Base-by-base conservation (phyloP, 2,329 filamentous ascomycete genomes). In the Fusarium penzigii region DNA sequence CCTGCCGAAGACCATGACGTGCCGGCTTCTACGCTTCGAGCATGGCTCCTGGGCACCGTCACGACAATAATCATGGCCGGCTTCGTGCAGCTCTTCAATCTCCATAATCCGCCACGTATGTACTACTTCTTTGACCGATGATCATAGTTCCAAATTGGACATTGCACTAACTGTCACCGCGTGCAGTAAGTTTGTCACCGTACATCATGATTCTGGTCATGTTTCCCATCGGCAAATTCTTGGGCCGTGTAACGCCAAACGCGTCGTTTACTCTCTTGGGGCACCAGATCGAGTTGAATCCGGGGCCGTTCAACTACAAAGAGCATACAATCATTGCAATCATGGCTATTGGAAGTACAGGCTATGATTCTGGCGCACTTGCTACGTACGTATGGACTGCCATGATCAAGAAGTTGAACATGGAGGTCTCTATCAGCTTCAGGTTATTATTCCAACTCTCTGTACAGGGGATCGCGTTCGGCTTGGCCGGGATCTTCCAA, bases 401-500 rank as follows among this genome's bases (percentile, higher is more conserved):
- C 9, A 49, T 50, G 17, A 43, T 49, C 17, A 44, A 48, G 32
- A 48, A 53, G 9, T 38, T 53, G 5, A 29, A 36, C 13, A 39
- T 56, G 13, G 29, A 41, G 4, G 17, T 46, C 2, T 42, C 42
- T 29, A 12, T 20, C 3, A 40, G 46, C 14, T 53, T 36, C 25
- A n/a, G 41, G 7, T 32, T 53, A 17, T 20, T 53, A 32, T 46
- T 53, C 17, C 32, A 46, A 11, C 48, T 54, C 16, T 44, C 43
- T 3, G 76, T 73, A 1, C 76, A 79, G 49, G 58, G 75, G 29
- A 71, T 79, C 56, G 77, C 78, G 2, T 78, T 79, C 44, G 77
- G 77, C 11, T 65, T 80, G 25, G 78, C 78, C 3, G 77, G 77
- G 9, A 62, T 79, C 49, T 68, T 71, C 17, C 68, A 74, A 17